phyloP scores from a whole-genome alignment of 257 asterid species.

The Phtheirospermum japonicum region DNA sequence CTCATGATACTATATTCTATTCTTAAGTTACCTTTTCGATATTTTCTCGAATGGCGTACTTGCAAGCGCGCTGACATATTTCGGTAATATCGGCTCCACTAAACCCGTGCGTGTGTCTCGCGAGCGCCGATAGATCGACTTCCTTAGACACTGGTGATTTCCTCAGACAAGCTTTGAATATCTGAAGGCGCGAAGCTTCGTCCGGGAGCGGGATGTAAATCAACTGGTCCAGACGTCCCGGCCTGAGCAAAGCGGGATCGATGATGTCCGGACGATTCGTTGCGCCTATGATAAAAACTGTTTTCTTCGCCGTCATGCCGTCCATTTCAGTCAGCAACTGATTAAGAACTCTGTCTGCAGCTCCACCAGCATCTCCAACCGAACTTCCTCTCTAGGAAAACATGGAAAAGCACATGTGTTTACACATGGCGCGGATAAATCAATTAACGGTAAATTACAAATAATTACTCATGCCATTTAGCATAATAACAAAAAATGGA shows the following conservation, averaged over 20 bases:
- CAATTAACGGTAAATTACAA: too few species aligned
- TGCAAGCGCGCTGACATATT: conserved; percentile 60
- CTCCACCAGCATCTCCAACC: conserved; percentile 55
- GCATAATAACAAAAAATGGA: too few species aligned
- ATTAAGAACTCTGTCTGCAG: conserved; percentile 56
- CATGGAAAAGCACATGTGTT: not conserved
- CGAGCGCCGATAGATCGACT: conserved; percentile 50
- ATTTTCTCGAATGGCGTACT: conserved; percentile 52
- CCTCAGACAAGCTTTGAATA: conserved; percentile 51
- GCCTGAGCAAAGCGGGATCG: conserved; percentile 54
- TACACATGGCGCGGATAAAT: too few species aligned
- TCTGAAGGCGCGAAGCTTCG: conserved; percentile 54
- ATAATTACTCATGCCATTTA: too few species aligned
- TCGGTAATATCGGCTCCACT: conserved; percentile 61
- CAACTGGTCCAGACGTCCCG: conserved; percentile 60
- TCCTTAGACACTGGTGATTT: conserved; percentile 55
- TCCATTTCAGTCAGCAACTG: conserved; percentile 66
- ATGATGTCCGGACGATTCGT: conserved; percentile 57
- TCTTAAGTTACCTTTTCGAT: conserved; percentile 40
- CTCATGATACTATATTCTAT: too few species aligned
- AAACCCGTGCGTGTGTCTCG: conserved; percentile 52
- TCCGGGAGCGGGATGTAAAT: conserved; percentile 60
- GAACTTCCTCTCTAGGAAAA: conserved; percentile 43
- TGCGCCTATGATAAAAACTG: conserved; percentile 58
- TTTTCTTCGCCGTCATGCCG: conserved; percentile 58